Evolutionary conservation across 768 basidiomycete genomes (phyloP), one percentile per base, ranked within the genome.

Genomic region (Leccinum broughii): DNA sequence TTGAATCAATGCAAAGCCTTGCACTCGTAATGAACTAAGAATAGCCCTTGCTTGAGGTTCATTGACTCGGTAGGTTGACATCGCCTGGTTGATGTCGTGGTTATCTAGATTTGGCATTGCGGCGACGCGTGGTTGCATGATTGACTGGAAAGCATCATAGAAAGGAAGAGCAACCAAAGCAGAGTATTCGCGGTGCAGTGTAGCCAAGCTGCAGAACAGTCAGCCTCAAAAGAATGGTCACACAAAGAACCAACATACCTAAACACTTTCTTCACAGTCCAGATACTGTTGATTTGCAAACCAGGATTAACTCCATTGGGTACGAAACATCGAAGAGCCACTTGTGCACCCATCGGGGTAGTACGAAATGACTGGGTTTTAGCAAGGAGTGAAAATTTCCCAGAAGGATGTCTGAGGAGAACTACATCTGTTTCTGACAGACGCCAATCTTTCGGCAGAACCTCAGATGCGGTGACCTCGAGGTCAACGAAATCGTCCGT

Each of bases 11-110:
- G 86, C 84, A 70, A 99, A 97, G 0, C 95, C 97, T 13, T 84
- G 72, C 0, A 82, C 82, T 52, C 78, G 75, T 64, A 95, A 78
- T 0, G 94, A 85, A 34, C 86, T 86, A 14, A 92, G 71, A 41
- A 99, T 93, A 9, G 97, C 97, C 35, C 77, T 82, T 8, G 97
- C 95, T 73, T 99, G 97, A 2, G 97, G 97, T 70, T 95, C 89
- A 70, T 99, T 99, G 54, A 98, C 84, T 44, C 81, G 78, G 70
- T 89, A 89, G 3, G 76, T 77, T 8, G 78, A 69, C 89, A 95
- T 94, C 9, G 87, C 81, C 57, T 82, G 78, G 55, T 82, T 72
- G 7, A 96, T 71, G 26, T 87, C 84, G n/a, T 68, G 72, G 6
- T 66, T 60, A 8, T 86, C 80, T 35, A 85, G 61, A n/a, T 66